Conservation (phyloP, 352 stramenopile genomes). For the Aphanomyces invadans region DNA sequence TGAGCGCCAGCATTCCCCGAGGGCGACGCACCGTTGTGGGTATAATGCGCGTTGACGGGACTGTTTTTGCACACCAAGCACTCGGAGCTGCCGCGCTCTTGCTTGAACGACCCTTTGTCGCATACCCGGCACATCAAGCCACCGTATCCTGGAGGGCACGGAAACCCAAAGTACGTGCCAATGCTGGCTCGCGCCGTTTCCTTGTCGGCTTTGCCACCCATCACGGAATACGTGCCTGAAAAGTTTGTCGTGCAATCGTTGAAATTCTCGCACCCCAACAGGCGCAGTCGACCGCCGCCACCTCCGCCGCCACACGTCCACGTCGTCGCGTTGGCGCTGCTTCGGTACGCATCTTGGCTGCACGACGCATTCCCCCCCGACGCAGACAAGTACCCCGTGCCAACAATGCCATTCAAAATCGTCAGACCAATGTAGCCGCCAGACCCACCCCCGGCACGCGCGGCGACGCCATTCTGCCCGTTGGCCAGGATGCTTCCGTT, state of each 20-base stretch:
- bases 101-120: conserved; percentile 54
- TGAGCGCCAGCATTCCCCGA: neutral
- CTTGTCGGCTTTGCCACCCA: conserved; percentile 41
- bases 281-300: conserved; percentile 55
- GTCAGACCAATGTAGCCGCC: conserved; percentile 62
- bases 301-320: conserved; percentile 60
- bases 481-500: conserved; percentile 69
- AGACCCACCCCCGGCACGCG: conserved; percentile 57
- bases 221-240: conserved; percentile 70
- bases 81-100: conserved; percentile 70
- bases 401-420: conserved; percentile 47
- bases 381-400: conserved; percentile 55
- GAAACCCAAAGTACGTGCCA: conserved; percentile 70
- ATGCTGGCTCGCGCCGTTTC: conserved; percentile 16
- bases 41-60: conserved; percentile 61
- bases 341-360: conserved; percentile 26
- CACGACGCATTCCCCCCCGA: conserved; percentile 61
- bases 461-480: conserved; percentile 38
- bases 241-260: conserved; percentile 58
- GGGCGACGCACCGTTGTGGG: neutral
- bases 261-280: conserved; percentile 63
- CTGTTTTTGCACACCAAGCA: conserved; percentile 53
- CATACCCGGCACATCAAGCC: conserved; percentile 66
- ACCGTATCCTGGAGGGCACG: conserved; percentile 62
- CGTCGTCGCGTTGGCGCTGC: conserved; percentile 2